A percentile compares a stretch with the other conserved stretches of the same genome.
These are phyloP conservation scores for Pleurotus tuoliensis DNA, from an alignment of 768 basidiomycete genomes.

Conservation along the genomic window DNA sequence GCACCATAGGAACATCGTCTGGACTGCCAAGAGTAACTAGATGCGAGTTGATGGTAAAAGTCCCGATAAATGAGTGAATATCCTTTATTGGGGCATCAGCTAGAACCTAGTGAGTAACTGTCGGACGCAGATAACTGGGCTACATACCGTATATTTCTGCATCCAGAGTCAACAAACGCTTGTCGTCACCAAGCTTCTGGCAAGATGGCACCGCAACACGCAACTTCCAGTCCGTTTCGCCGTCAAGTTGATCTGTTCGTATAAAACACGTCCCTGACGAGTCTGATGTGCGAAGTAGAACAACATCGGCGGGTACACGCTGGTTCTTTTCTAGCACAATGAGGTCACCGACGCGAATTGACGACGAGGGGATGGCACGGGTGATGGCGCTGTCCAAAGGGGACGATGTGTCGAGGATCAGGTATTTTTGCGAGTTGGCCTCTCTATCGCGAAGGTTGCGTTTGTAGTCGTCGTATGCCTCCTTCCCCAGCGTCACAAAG, in stretches of 20 bases:
- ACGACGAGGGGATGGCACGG: constrained; percentile 82
- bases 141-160: constrained; percentile 83
- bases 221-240: constrained; percentile 99
- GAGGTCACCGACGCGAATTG: constrained; percentile 87
- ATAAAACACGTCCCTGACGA: constrained; percentile 93
- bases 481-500: constrained; percentile 95
- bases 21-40: constrained; percentile 19
- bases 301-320: constrained; percentile 91
- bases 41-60: constrained; percentile 66
- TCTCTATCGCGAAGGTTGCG: constrained; percentile 89
- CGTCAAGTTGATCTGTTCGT: constrained; percentile 95
- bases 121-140: constrained; percentile 9
- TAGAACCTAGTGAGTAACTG: constrained; percentile 24
- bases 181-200: constrained; percentile 59
- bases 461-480: constrained; percentile 98
- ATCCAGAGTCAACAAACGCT: constrained; percentile 58
- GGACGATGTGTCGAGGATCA: constrained; percentile 59
- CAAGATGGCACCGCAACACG: constrained; percentile 83
- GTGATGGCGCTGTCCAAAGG: constrained; percentile 28
- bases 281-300: constrained; percentile 86
- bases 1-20: constrained; percentile 33
- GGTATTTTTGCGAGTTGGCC: constrained; percentile 92
- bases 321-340: constrained; percentile 95
- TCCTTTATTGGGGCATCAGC: constrained; percentile 97
- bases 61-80: constrained; percentile 93